Percentiles rank a stretch among this genome's conserved stretches.
Evolutionary conservation across 306 rosid species (phyloP).

Genomic region (Malus sylvestris): DNA sequence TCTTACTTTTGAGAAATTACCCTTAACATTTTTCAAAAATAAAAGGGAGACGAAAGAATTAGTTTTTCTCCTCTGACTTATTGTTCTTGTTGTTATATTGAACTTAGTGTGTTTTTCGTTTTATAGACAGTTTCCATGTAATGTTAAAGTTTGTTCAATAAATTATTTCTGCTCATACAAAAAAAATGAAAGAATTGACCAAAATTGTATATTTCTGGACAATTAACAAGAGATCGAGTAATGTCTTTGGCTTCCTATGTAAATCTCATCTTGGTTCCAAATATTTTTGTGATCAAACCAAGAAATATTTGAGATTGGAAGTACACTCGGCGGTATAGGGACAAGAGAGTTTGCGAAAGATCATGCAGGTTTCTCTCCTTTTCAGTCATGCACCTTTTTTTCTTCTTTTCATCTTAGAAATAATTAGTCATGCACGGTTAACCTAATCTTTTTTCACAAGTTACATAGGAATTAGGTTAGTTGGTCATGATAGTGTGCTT

Average conservation of each 20-base stretch:
- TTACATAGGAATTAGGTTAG: no score
- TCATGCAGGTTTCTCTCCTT: constrained; percentile 2
- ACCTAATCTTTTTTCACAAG: no score
- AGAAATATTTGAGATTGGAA: background rate
- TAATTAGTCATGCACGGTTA: background rate
- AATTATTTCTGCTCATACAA: no score
- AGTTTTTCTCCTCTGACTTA: no score
- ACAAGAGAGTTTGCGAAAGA: background rate
- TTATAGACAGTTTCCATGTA: background rate
- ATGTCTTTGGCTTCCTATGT: background rate
- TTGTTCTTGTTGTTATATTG: background rate
- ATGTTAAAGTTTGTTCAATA: background rate
- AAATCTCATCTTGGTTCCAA: background rate
- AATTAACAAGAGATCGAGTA: background rate
- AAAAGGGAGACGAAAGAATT: no score
- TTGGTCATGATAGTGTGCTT: background rate
- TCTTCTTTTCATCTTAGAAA: background rate
- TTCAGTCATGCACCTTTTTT: background rate
- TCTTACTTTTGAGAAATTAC: no score
- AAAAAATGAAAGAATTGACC: background rate
- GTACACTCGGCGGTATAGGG: background rate
- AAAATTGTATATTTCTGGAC: background rate
- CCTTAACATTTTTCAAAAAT: no score
- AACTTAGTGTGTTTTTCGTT: no score
- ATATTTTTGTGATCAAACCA: background rate